These are phyloP conservation scores for Gynochthodes officinalis DNA, from an alignment of 257 asterid genomes.

Conservation along the genomic window DNA sequence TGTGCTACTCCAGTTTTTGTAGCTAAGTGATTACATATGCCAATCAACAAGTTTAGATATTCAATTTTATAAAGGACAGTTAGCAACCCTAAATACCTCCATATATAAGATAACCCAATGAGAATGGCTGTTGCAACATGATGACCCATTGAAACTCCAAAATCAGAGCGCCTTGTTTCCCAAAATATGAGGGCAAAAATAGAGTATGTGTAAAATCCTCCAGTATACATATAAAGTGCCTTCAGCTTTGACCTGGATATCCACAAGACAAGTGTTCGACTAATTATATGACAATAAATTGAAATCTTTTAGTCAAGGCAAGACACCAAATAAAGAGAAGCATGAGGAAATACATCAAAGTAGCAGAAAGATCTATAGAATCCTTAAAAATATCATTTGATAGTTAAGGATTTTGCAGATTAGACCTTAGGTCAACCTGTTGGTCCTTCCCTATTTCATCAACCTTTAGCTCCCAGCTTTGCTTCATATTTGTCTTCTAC, in stretches of 20 bases:
- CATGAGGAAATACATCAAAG: background rate
- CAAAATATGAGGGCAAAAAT: slow-evolving; percentile 87
- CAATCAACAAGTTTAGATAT: background rate
- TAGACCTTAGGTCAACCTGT: background rate
- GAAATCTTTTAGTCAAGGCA: background rate
- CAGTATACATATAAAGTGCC: slow-evolving; percentile 75
- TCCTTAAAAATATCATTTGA: background rate
- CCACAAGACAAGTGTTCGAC: slow-evolving; percentile 22
- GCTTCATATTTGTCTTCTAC: background rate
- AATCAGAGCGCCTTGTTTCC: slow-evolving; percentile 96
- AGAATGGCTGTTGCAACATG: slow-evolving; percentile 77
- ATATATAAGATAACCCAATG: slow-evolving; percentile 61
- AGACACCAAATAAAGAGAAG: background rate
- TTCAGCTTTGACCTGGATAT: slow-evolving; percentile 77
- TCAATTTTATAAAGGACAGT: background rate
- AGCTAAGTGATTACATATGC: background rate
- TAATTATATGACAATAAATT: background rate
- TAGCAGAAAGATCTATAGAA: background rate
- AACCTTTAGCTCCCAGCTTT: background rate
- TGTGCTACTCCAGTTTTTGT: background rate
- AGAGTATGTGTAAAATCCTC: slow-evolving; percentile 87
- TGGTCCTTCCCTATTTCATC: background rate
- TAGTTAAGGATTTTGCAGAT: background rate
- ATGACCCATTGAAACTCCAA: slow-evolving; percentile 93
- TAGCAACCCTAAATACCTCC: slow-evolving; percentile 34